Evolutionary conservation across 2,329 filamentous ascomycete species (phyloP).

Genomic region (Davidsoniella australis): DNA sequence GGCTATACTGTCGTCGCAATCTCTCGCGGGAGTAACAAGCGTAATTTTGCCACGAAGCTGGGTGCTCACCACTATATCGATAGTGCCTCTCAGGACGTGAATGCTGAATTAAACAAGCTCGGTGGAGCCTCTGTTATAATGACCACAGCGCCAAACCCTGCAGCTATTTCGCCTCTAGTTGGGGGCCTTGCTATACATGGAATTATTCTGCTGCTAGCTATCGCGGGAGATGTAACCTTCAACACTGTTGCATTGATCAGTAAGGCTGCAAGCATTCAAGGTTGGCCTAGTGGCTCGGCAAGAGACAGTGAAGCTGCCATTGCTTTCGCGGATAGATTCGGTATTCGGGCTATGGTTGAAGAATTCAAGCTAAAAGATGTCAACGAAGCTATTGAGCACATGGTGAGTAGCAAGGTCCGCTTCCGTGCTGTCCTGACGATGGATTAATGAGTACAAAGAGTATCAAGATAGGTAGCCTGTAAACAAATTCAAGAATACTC

Average conservation of each 20-base stretch:
- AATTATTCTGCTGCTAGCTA: conserved; percentile 42
- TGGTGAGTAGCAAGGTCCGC: conserved; percentile 25
- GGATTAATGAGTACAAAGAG: conserved; percentile 13
- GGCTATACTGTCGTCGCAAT: conserved; percentile 57
- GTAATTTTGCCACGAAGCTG: conserved; percentile 40
- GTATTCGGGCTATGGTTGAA: conserved; percentile 48
- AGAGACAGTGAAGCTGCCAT: conserved; percentile 50
- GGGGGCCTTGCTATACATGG: conserved; percentile 36
- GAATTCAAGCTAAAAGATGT: conserved; percentile 40
- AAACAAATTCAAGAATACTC: no score
- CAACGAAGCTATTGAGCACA: conserved; percentile 26
- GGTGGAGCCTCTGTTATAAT: conserved; percentile 47
- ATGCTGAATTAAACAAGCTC: conserved; percentile 31
- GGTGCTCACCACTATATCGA: conserved; percentile 31
- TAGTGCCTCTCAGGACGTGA: conserved; percentile 32
- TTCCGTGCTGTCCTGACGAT: conserved; percentile 29
- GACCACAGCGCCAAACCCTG: conserved; percentile 43
- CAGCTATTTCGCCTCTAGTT: conserved; percentile 35
- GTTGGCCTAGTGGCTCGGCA: conserved; percentile 45
- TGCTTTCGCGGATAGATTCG: conserved; percentile 42
- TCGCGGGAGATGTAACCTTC: conserved; percentile 26
- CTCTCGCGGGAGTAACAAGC: conserved; percentile 48
- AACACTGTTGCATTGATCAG: conserved; percentile 25
- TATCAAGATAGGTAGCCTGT: no score
- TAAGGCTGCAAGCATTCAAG: conserved; percentile 43